Conservation (phyloP, 2,329 filamentous ascomycete genomes). For the Metarhizium anisopliae region DNA sequence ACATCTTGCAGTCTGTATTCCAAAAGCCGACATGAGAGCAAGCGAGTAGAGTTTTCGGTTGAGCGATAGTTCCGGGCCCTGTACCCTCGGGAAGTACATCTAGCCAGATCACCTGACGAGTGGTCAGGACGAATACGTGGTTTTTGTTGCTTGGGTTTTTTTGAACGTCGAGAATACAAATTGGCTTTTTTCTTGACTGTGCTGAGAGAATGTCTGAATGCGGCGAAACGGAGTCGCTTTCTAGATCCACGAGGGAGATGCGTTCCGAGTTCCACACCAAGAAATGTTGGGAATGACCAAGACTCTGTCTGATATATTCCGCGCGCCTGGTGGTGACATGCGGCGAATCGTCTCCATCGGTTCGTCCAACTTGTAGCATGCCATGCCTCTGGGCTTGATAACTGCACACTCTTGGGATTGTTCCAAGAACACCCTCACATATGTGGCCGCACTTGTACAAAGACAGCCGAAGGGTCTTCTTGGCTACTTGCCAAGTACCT, state of each 20-base stretch:
- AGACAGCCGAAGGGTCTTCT: constrained; percentile 23
- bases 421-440: constrained; percentile 25
- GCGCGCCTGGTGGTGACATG: constrained; percentile 8
- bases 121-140: constrained; percentile 52
- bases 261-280: constrained; percentile 28
- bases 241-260: constrained; percentile 27
- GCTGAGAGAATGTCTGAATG: constrained; percentile 16
- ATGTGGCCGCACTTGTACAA: constrained; percentile 35
- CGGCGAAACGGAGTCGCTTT: constrained; percentile 19
- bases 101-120: constrained; percentile 39
- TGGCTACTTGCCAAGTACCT: constrained; percentile 24
- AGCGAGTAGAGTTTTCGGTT: constrained; percentile 17
- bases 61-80: constrained; percentile 4
- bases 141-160: constrained; percentile 34
- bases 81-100: constrained; percentile 21
- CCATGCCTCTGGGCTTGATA: constrained; percentile 30
- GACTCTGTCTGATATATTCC: constrained; percentile 1
- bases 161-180: constrained; percentile 47
- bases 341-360: constrained; percentile 13
- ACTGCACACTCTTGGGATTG: constrained; percentile 20
- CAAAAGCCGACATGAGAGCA: constrained; percentile 20
- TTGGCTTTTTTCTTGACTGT: constrained; percentile 16
- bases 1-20: constrained; percentile 19
- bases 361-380: constrained; percentile 31
- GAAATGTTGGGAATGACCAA: constrained; percentile 12